Evolutionary conservation across 2,329 filamentous ascomycete genomes (phyloP), one percentile per base, ranked within the genome.

Genomic region (Trichoderma polysporum): DNA sequence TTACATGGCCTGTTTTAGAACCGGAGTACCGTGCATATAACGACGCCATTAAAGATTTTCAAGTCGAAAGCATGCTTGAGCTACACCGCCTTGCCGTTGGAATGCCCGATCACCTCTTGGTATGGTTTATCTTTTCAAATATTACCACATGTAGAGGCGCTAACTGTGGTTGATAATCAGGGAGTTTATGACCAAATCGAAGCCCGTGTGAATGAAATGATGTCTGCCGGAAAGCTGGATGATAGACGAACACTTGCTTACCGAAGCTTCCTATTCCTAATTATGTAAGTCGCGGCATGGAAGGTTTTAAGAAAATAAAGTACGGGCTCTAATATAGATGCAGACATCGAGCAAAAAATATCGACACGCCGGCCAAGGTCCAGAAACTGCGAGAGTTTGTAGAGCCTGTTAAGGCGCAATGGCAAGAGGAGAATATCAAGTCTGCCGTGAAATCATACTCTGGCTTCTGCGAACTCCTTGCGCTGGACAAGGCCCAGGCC

Each of bases 201-300:
- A 76, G 85, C 84, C 41, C 93, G 93, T 74, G 90, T 98, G 68
- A 90, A 90, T 68, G 91, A 94, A 76, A 89, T 97, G 82, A 85
- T 91, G 75, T 84, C 88, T 69, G 87, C 91, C 56, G 88, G 91
- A 33, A 85, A 86, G 63, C 80, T 91, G 33, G 94, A 97, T 73
- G 90, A 94, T 73, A 93, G 94, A 74, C 87, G 94, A 35, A 88
- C 92, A 66, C 90, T 95, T 74, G 92, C 94, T 1, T 94, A 96
- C 73, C 91, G 89, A 72, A 94, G 93, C 10, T 94, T 98, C 70
- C 83, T 98, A 0, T 96, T 99, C 76, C 95, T 97, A 68, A 95
- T 99, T 69, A 90, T 95, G 87, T 91, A 80, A 75, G 83, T 76
- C 41, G 8, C 25, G 27, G n/a, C 29, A 47, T 22, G 10, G 17